phyloP scores from a whole-genome alignment of 306 rosid genomes.

The Inga laurina region DNA sequence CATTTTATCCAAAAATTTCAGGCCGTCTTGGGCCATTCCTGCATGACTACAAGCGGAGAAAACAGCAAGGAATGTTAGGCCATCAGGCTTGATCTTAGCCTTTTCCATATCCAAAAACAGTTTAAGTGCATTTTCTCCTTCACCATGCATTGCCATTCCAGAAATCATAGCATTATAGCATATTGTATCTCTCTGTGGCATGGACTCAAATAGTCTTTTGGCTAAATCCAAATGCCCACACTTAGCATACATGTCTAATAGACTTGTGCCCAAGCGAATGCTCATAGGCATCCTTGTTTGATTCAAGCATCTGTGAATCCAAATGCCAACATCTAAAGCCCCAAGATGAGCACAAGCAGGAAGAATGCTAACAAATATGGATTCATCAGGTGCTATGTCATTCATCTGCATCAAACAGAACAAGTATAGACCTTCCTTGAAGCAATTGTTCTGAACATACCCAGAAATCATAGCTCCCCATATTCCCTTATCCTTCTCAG shows the following conservation, averaged over 20 bases:
- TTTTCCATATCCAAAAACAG: conserved; percentile 62
- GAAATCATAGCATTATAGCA: conserved; percentile 87
- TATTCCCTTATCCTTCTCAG: conserved; percentile 65
- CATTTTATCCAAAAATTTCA: conserved; percentile 61
- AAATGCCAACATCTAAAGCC: conserved; percentile 64
- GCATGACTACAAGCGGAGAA: conserved; percentile 81
- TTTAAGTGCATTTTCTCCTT: conserved; percentile 58
- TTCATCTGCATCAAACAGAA: conserved; percentile 60
- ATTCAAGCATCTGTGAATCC: conserved; percentile 60
- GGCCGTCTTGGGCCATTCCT: conserved; percentile 59
- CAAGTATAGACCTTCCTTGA: conserved; percentile 69
- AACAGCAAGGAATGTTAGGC: conserved; percentile 69
- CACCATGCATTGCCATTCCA: conserved; percentile 74
- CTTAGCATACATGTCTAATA: conserved; percentile 82
- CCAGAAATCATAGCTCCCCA: conserved; percentile 96
- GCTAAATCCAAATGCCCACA: conserved; percentile 67
- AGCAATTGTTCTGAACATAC: conserved; percentile 70
- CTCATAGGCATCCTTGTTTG: conserved; percentile 38
- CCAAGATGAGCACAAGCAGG: conserved; percentile 84
- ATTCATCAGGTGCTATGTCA: conserved; percentile 66
- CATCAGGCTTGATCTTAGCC: conserved; percentile 52
- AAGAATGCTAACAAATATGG: conserved; percentile 64
- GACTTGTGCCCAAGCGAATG: conserved; percentile 56
- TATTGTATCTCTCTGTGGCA: conserved; percentile 51
- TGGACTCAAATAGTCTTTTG: conserved; percentile 43